Evolutionary conservation across 2,329 filamentous ascomycete species (phyloP), one percentile per base, ranked within the genome.

Genomic region (Aureobasidium pullulans): DNA sequence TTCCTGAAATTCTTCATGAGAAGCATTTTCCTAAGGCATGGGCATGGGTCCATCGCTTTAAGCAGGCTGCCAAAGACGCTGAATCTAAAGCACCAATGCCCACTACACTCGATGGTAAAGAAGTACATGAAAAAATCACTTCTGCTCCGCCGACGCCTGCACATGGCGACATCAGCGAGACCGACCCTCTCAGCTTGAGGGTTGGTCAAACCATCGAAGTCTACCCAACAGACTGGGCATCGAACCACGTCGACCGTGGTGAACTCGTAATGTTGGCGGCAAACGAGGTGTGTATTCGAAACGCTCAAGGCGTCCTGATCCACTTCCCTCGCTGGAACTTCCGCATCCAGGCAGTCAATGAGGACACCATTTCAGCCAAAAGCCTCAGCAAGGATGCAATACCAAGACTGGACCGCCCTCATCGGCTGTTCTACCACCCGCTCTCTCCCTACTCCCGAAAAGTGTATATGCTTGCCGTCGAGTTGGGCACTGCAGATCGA

Each of bases 41-140:
- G 67, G 79, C 80, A 1, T 90, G 85, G 84, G 77, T 88, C n/a
- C 69, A 73, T 48, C 77, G 86, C n/a, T 89, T 89, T 71, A 72
- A 79, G 56, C 67, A 67, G 15, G 76, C 75, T 1, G 67, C 84
- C 1, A 70, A 74, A 4, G 69, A 70, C 5, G 78, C 79, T 1
- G 77, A 73, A 60, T 63, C 68, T 16, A 66, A 66, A 40, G 66
- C 68, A 1, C 75, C 76, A 64, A 74, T 76, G 48, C 71, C 76
- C 1, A 68, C 68, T 34, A 75, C 67, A 1, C 62, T 87, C 36
- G 73, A 76, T 8, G 84, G 85, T 4, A 75, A 76, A 44, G 79
- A 84, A 65, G 84, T 83, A 2, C 75, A 78, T 28, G 66, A 71
- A 43, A 65, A 73, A 28, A 77, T 88, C 43, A 67, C 74, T 4